Percentiles rank a stretch among this genome's conserved stretches.
Evolutionary conservation across 176 grass and related monocot genomes (phyloP).

Genomic region (Echinochloa phyllopogon): DNA sequence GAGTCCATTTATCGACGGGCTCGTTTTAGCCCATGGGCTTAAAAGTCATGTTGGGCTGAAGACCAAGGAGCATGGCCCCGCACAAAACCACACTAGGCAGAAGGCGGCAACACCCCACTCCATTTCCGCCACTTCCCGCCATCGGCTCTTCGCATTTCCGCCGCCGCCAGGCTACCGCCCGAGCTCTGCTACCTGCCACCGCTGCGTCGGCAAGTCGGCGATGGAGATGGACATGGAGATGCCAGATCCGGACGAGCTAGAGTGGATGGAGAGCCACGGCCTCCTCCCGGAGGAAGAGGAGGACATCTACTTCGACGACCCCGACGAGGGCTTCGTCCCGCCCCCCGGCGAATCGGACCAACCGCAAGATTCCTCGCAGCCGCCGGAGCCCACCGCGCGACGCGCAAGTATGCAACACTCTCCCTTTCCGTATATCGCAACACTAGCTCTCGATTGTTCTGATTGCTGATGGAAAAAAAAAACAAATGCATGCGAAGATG

Average conservation of each 20-base stretch:
- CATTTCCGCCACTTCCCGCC: conserved; percentile 43
- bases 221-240: conserved; percentile 78
- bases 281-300: conserved; percentile 58
- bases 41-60: background rate
- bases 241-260: conserved; percentile 79
- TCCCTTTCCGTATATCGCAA: background rate
- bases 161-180: conserved; percentile 35
- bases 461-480: conserved; percentile 13
- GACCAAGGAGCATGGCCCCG: background rate
- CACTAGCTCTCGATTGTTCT: background rate
- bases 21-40: background rate
- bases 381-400: background rate
- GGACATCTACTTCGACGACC: conserved; percentile 34
- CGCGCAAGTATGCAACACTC: conserved; percentile 21
- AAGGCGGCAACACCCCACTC: conserved; percentile 29
- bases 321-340: conserved; percentile 16
- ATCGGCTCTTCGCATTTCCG: conserved; percentile 20
- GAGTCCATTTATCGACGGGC: background rate
- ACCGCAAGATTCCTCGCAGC: background rate
- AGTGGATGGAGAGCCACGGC: conserved; percentile 78
- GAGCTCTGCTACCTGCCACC: conserved; percentile 12
- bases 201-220: conserved; percentile 29
- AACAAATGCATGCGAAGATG: conserved; percentile 27
- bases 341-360: background rate
- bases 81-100: background rate